Conservation (phyloP, 192 early-diverging fungal species). For the Coemansia sp. region DNA sequence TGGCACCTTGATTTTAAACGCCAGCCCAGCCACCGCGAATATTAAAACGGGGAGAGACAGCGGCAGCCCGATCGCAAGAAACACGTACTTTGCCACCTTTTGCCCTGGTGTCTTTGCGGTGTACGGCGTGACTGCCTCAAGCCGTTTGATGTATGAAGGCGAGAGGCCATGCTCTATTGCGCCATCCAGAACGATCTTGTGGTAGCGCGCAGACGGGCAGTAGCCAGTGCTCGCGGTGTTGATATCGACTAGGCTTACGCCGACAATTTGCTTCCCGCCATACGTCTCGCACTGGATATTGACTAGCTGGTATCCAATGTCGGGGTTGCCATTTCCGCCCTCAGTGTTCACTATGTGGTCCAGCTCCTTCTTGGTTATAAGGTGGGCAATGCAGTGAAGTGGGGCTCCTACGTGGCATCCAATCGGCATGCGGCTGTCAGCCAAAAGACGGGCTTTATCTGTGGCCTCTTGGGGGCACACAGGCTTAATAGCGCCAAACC, state of each 20-base stretch:
- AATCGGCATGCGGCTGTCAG: not conserved
- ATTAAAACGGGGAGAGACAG: constrained; percentile 16
- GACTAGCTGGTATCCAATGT: constrained; percentile 44
- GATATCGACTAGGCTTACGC: constrained; percentile 27
- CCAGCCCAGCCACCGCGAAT: constrained; percentile 11
- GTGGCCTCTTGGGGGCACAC: not conserved
- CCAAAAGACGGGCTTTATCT: constrained; percentile 1
- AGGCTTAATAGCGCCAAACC: constrained; percentile 38
- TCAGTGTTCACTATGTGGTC: constrained; percentile 48
- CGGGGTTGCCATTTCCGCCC: constrained; percentile 43
- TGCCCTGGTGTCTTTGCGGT: constrained; percentile 25
- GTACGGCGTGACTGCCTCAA: constrained; percentile 26
- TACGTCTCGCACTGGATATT: constrained; percentile 36
- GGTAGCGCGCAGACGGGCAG: constrained; percentile 46
- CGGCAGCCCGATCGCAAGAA: constrained; percentile 20
- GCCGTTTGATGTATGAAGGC: constrained; percentile 33
- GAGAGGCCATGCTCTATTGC: constrained; percentile 37
- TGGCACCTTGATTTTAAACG: constrained; percentile 29
- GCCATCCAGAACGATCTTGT: constrained; percentile 33
- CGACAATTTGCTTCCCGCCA: constrained; percentile 16
- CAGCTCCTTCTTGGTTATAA: constrained; percentile 39
- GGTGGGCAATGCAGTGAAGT: constrained; percentile 44
- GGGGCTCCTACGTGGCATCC: constrained; percentile 26
- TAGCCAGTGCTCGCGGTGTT: constrained; percentile 1
- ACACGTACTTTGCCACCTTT: constrained; percentile 22